Evolutionary conservation across 2,329 filamentous ascomycete genomes (phyloP).

Genomic region (Dactylellina cionopaga): DNA sequence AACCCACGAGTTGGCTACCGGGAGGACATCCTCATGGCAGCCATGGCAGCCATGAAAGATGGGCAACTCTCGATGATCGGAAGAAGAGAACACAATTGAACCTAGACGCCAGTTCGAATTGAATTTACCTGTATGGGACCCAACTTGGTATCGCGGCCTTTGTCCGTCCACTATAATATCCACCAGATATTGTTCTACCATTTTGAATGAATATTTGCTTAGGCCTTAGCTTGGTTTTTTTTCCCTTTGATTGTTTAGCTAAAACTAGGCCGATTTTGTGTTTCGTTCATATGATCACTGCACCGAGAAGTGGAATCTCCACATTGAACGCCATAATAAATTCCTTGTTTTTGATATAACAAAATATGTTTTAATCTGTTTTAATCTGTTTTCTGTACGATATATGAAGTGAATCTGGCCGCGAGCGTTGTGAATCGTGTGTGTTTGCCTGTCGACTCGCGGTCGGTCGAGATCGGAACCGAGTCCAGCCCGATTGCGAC

Average conservation of each 20-base stretch:
- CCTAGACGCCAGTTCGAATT: conserved; percentile 33
- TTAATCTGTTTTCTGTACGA: too few relatives aligned
- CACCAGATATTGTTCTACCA: conserved; percentile 40
- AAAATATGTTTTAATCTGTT: background rate
- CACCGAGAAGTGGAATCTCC: conserved; percentile 22
- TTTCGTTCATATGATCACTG: conserved; percentile 45
- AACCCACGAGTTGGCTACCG: too few relatives aligned
- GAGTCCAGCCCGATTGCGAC: conserved; percentile 13
- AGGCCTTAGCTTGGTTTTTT: conserved; percentile 16
- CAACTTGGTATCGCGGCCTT: conserved; percentile 14
- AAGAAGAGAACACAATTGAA: background rate
- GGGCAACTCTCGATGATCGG: conserved; percentile 29
- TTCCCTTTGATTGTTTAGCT: conserved; percentile 9
- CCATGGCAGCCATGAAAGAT: too few relatives aligned
- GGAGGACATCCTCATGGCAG: conserved; percentile 35
- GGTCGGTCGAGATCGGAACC: conserved; percentile 9
- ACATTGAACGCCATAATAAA: conserved; percentile 29
- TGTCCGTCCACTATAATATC: conserved; percentile 7
- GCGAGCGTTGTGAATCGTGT: too few relatives aligned
- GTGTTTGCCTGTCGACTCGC: background rate
- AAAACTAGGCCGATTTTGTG: conserved; percentile 35
- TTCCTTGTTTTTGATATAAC: conserved; percentile 25
- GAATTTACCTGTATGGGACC: conserved; percentile 10
- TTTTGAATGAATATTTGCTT: conserved; percentile 23
- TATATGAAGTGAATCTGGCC: too few relatives aligned